Conservation (phyloP, 129 eudicot species). For the Lactuca sativa region DNA sequence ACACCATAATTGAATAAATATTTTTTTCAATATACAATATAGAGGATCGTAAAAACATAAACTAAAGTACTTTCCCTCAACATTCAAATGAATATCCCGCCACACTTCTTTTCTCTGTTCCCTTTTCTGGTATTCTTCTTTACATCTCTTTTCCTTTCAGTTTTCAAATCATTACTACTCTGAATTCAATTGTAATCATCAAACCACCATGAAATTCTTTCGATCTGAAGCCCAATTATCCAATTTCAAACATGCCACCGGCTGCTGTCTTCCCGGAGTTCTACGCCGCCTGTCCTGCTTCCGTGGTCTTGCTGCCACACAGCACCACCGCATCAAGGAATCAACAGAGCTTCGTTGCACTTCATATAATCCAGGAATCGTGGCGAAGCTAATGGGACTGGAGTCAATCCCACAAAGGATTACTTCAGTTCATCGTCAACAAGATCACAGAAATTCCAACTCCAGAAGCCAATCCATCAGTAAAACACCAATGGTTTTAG, state of each 20-base stretch:
- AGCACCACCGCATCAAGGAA: constrained; percentile 42
- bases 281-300: constrained; percentile 50
- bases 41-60: background rate
- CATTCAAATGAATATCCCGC: constrained; percentile 74
- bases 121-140: constrained; percentile 22
- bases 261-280: constrained; percentile 41
- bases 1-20: background rate
- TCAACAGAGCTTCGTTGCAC: constrained; percentile 12
- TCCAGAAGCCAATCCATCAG: constrained; percentile 3
- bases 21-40: background rate
- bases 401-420: constrained; percentile 52
- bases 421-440: constrained; percentile 11
- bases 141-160: constrained; percentile 28
- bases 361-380: constrained; percentile 42
- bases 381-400: constrained; percentile 79
- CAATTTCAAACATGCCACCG: constrained; percentile 16
- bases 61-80: constrained; percentile 11
- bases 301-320: constrained; percentile 32
- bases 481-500: constrained; percentile 44
- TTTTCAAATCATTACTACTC: background rate
- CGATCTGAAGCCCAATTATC: constrained; percentile 25
- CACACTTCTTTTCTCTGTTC: constrained; percentile 11
- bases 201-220: constrained; percentile 40
- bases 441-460: constrained; percentile 18
- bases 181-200: background rate